Evolutionary conservation across 192 early-diverging fungal genomes (phyloP).

Genomic region (Linnemannia exigua): DNA sequence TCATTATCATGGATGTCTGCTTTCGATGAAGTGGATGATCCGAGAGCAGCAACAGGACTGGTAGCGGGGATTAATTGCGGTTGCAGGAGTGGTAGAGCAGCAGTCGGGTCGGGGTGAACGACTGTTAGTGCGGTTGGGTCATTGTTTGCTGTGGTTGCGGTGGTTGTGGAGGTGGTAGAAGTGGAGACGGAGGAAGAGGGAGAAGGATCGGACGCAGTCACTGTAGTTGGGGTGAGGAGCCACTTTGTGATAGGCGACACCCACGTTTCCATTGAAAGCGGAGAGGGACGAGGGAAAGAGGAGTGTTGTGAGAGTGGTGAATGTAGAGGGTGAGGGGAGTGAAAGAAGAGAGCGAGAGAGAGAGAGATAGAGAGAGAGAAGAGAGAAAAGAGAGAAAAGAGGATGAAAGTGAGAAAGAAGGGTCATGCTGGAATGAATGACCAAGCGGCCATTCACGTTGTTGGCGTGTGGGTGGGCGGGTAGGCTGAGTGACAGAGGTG

Average conservation of each 20-base stretch:
- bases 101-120: neutral
- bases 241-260: conserved; percentile 38
- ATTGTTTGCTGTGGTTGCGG: too few relatives aligned
- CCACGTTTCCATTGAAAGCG: conserved; percentile 26
- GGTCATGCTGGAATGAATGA: neutral
- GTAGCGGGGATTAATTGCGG: neutral
- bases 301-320: neutral
- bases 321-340: neutral
- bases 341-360: neutral
- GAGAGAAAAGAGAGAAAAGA: neutral
- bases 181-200: neutral
- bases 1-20: too few relatives aligned
- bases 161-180: neutral
- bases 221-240: conserved; percentile 13
- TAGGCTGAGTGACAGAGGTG: neutral
- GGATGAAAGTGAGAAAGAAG: neutral
- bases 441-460: conserved; percentile 4
- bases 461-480: neutral
- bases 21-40: neutral
- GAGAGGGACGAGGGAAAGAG: neutral
- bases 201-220: neutral
- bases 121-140: neutral
- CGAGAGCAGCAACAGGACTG: neutral
- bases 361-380: too few relatives aligned
- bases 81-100: neutral